Evolutionary conservation across 768 basidiomycete species (phyloP), one percentile per base, ranked within the genome.

Genomic region (Suillus clintonianus): DNA sequence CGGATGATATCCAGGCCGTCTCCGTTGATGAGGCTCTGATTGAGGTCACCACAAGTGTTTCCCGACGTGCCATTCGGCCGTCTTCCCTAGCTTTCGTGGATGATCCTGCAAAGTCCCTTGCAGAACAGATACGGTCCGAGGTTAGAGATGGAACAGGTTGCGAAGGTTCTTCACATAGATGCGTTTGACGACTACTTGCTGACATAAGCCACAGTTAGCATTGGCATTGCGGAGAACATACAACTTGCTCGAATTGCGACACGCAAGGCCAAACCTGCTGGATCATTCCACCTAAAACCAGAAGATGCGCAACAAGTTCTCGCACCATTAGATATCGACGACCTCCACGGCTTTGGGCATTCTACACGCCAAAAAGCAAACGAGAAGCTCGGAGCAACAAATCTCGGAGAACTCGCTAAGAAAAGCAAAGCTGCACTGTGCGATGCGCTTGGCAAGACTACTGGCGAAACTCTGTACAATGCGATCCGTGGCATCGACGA

Each of bases 21-120:
- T 97, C 95, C 2, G 92, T 99, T 6, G 97, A 99, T 65, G 97
- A 99, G 73, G 97, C 95, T 0, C 83, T 98, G 27, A 88, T 99
- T 64, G 96, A 98, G 62, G 93, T 96, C 17, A 89, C 92, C 0
- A 82, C 78, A 5, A 80, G 82, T 0, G 83, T 92, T 45, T 80
- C 78, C 14, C 82, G 79, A 64, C 72, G 77, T 43, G 48, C 64
- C 19, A 56, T 72, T 63, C 64, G 56, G 48, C 66, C 69, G 1
- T 65, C 68, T 27, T 70, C 69, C 4, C 69, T 68, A 1, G 64
- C 74, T 36, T 71, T 74, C 19, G 58, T 65, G 15, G 56, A 68
- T 0, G 91, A 95, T 68, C 83, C 85, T 6, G 91, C 94, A 0
- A 88, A 87, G 66, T 87, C 88, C 53, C 83, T 94, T 17, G 96